A percentile compares a stretch with the other conserved stretches of the same genome.
Evolutionary conservation across 176 grass and related monocot species (phyloP).

Genomic region (Calamus simplicifolius): DNA sequence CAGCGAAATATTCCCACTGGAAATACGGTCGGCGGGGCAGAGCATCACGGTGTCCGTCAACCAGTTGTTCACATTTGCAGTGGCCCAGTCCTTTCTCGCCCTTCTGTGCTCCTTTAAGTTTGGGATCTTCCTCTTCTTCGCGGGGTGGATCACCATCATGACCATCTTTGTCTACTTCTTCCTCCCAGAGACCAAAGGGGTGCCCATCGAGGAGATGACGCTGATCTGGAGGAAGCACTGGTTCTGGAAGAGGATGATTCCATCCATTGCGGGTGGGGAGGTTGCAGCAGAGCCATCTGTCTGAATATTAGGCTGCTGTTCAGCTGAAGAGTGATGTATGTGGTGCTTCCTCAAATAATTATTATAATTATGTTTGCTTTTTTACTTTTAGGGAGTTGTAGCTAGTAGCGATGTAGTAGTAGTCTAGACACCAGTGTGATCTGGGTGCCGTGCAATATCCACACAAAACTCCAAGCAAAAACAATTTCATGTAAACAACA

Average conservation of each 20-base stretch:
- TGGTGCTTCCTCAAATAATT: too few species aligned
- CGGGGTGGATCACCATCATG: conserved; percentile 70
- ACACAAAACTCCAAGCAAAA: too few species aligned
- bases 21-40: conserved; percentile 83
- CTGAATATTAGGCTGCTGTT: background rate
- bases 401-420: too few species aligned
- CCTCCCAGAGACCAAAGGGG: conserved; percentile 78
- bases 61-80: conserved; percentile 64
- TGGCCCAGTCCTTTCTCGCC: conserved; percentile 69
- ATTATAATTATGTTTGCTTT: too few species aligned
- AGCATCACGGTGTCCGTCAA: conserved; percentile 93
- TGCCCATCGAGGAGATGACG: conserved; percentile 86
- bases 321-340: background rate
- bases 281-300: background rate
- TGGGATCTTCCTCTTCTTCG: conserved; percentile 95
- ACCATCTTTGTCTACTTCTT: conserved; percentile 63
- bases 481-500: too few species aligned
- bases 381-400: too few species aligned
- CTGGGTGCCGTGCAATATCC: too few species aligned
- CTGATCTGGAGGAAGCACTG: conserved; percentile 86
- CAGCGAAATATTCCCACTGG: conserved; percentile 89
- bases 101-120: conserved; percentile 73
- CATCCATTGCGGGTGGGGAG: conserved; percentile 35
- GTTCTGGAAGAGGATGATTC: conserved; percentile 71
- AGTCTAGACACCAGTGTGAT: too few species aligned